phyloP scores from a whole-genome alignment of 345 rosid species.

The Diplotaxis tenuifolia region DNA sequence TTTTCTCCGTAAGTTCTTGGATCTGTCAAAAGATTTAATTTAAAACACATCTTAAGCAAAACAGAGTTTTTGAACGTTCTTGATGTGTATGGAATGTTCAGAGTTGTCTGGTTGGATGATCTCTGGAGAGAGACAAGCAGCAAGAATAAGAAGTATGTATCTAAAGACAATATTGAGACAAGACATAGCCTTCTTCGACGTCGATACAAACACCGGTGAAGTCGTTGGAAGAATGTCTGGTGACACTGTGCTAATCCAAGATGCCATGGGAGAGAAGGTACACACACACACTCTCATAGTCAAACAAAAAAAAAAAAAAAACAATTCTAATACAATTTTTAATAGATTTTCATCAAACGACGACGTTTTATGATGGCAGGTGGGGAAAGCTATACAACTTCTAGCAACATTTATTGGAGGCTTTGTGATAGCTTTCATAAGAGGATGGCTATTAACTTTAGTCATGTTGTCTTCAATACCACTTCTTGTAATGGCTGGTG shows the following conservation, averaged over 20 bases:
- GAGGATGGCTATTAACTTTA: constrained; percentile 87
- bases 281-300: neutral
- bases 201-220: constrained; percentile 83
- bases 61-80: neutral
- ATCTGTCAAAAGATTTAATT: neutral
- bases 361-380: constrained; percentile 45
- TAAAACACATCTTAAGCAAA: neutral
- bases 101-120: constrained; percentile 92
- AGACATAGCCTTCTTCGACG: constrained; percentile 75
- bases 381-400: constrained; percentile 80
- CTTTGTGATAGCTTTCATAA: constrained; percentile 61
- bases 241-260: constrained; percentile 89
- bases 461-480: constrained; percentile 75
- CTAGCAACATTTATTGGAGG: constrained; percentile 76
- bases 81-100: constrained; percentile 32
- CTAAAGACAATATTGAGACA: constrained; percentile 75
- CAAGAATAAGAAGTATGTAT: constrained; percentile 66
- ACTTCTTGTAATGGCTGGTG: constrained; percentile 63
- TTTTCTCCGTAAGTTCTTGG: constrained; percentile 63
- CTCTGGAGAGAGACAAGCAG: constrained; percentile 86
- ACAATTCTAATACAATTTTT: too few relatives aligned
- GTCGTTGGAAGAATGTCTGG: constrained; percentile 97
- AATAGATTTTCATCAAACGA: neutral
- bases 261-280: constrained; percentile 97
- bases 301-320: neutral